Evolutionary conservation across 345 rosid species (phyloP).

Genomic region (Euphorbia tirucalli): DNA sequence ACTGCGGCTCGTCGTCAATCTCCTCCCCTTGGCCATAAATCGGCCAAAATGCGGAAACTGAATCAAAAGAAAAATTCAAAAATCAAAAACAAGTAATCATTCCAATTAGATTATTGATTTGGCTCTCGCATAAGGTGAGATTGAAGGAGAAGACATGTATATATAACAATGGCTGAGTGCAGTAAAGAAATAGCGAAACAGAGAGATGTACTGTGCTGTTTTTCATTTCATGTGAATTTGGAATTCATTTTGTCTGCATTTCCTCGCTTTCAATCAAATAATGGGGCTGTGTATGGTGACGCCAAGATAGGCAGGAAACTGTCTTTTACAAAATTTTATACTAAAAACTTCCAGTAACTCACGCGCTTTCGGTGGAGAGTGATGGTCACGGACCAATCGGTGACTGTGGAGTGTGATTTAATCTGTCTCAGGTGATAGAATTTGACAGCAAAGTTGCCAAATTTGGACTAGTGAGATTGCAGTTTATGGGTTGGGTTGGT

Average conservation of each 20-base stretch:
- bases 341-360: neutral
- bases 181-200: too few species aligned
- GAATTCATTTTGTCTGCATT: conserved; percentile 44
- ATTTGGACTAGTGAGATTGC: neutral
- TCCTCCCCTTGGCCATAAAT: conserved; percentile 67
- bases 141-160: conserved; percentile 19
- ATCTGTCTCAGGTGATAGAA: neutral
- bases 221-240: conserved; percentile 58
- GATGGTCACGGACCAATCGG: neutral
- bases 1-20: conserved; percentile 70
- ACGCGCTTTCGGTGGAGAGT: conserved; percentile 1
- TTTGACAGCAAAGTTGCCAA: neutral
- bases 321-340: conserved; percentile 1
- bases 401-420: neutral
- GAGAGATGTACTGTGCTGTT: neutral
- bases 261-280: conserved; percentile 12
- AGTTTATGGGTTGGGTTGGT: neutral
- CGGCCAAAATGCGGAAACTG: neutral
- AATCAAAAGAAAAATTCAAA: neutral
- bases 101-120: conserved; percentile 12
- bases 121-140: conserved; percentile 22
- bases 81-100: conserved; percentile 12
- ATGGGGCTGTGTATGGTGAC: conserved; percentile 17
- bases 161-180: conserved; percentile 25
- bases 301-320: conserved; percentile 19